Evolutionary conservation across 2,329 filamentous ascomycete genomes (phyloP).

Genomic region (Chaetomiaceae sp.): DNA sequence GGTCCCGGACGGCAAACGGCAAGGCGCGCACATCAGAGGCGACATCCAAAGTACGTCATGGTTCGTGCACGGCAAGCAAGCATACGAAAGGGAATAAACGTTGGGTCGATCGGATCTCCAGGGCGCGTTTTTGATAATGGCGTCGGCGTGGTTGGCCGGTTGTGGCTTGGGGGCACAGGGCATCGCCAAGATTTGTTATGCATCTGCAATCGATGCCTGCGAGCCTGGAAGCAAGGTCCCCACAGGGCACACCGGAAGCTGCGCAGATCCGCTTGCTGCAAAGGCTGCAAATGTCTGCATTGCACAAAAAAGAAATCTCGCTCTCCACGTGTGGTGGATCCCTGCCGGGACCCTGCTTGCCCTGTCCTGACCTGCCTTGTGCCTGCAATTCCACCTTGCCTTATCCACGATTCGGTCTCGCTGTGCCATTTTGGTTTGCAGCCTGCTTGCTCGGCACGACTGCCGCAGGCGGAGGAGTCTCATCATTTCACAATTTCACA

Average conservation of each 20-base stretch:
- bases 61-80: not conserved
- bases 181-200: constrained; percentile 3
- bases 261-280: constrained; percentile 6
- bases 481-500: constrained; percentile 9
- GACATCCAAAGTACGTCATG: not conserved
- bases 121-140: constrained; percentile 9
- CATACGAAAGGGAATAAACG: not conserved
- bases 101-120: not conserved
- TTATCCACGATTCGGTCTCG: too few species aligned
- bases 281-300: too few species aligned
- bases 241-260: not conserved
- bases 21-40: not conserved
- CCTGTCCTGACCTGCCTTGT: too few species aligned
- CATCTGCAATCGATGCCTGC: not conserved
- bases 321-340: constrained; percentile 12
- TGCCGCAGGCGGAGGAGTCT: constrained; percentile 9
- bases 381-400: not conserved
- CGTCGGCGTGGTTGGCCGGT: not conserved
- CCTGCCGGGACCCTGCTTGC: constrained; percentile 1
- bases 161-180: not conserved
- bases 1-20: not conserved
- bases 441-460: constrained; percentile 1
- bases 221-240: not conserved
- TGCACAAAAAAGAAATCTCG: constrained; percentile 1
- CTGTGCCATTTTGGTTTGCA: constrained; percentile 2